phyloP scores from a whole-genome alignment of 495 filamentous ascomycete species.

The Penicillium subrubescens region DNA sequence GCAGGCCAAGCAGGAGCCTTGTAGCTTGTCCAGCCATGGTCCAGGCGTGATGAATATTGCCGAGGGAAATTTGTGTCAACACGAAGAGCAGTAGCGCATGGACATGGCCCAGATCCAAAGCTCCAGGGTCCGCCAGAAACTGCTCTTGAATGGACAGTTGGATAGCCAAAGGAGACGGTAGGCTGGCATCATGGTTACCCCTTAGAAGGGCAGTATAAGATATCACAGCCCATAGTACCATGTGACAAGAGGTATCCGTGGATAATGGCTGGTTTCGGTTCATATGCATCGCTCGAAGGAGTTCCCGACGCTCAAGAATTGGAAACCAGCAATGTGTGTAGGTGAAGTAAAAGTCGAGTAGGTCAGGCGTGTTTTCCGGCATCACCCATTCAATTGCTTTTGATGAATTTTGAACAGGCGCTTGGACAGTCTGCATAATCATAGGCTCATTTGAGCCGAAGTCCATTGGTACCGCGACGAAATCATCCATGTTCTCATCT shows the following conservation, averaged over 20 bases:
- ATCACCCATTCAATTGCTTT: slow-evolving; percentile 3
- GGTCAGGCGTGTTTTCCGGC: slow-evolving; percentile 25
- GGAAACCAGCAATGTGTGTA: slow-evolving; percentile 68
- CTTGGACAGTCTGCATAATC: not conserved
- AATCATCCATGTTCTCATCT: slow-evolving; percentile 9
- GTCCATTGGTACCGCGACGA: not conserved
- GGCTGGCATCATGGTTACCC: not conserved
- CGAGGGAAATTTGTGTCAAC: slow-evolving; percentile 50
- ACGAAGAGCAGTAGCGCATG: slow-evolving; percentile 58
- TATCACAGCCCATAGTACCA: slow-evolving; percentile 28
- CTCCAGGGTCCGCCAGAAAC: slow-evolving; percentile 23
- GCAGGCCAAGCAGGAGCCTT: slow-evolving; percentile 42
- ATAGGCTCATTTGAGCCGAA: not conserved
- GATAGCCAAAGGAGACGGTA: slow-evolving; percentile 1
- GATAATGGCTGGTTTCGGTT: not conserved
- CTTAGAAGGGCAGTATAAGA: slow-evolving; percentile 16
- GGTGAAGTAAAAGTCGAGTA: slow-evolving; percentile 65
- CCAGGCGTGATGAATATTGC: slow-evolving; percentile 48
- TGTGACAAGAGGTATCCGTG: slow-evolving; percentile 24
- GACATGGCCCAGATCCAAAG: slow-evolving; percentile 51
- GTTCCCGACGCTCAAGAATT: slow-evolving; percentile 61
- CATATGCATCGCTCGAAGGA: slow-evolving; percentile 38
- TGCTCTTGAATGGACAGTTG: slow-evolving; percentile 17
- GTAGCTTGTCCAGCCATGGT: slow-evolving; percentile 53
- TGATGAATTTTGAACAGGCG: not conserved